Evolutionary conservation across 495 filamentous ascomycete genomes (phyloP).

Genomic region (Talaromyces nanjingensis): DNA sequence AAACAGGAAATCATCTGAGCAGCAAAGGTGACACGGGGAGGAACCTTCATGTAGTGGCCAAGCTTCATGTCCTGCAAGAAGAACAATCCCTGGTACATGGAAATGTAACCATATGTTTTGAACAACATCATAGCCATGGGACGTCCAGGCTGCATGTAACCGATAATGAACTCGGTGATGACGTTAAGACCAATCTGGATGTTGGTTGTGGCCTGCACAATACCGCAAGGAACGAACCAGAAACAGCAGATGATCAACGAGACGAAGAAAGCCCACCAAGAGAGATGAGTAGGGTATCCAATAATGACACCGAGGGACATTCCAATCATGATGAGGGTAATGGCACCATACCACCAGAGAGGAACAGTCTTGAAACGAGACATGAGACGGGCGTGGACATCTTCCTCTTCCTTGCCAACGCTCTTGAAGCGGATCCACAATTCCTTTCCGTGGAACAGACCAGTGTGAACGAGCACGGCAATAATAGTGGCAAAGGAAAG

Average conservation of each 20-base stretch:
- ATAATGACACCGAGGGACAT: conserved; percentile 45
- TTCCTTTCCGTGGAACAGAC: conserved; percentile 49
- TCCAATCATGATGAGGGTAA: conserved; percentile 42
- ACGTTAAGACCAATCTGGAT: conserved; percentile 50
- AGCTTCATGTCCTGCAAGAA: conserved; percentile 48
- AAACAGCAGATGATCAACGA: conserved; percentile 40
- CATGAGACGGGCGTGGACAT: conserved; percentile 61
- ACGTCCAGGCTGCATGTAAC: conserved; percentile 53
- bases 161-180: conserved; percentile 56
- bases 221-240: conserved; percentile 48
- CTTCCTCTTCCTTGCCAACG: conserved; percentile 50
- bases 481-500: conserved; percentile 54
- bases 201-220: conserved; percentile 48
- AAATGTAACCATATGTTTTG: conserved; percentile 56
- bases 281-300: conserved; percentile 45
- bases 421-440: conserved; percentile 43
- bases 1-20: conserved; percentile 49
- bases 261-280: conserved; percentile 49
- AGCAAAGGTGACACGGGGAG: conserved; percentile 51
- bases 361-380: conserved; percentile 50
- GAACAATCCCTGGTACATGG: conserved; percentile 47
- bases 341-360: conserved; percentile 54
- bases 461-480: conserved; percentile 47
- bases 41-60: conserved; percentile 63
- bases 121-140: conserved; percentile 63